Evolutionary conservation across 2,329 filamentous ascomycete species (phyloP), one percentile per base, ranked within the genome.

Genomic region (Davidsoniella virescens): DNA sequence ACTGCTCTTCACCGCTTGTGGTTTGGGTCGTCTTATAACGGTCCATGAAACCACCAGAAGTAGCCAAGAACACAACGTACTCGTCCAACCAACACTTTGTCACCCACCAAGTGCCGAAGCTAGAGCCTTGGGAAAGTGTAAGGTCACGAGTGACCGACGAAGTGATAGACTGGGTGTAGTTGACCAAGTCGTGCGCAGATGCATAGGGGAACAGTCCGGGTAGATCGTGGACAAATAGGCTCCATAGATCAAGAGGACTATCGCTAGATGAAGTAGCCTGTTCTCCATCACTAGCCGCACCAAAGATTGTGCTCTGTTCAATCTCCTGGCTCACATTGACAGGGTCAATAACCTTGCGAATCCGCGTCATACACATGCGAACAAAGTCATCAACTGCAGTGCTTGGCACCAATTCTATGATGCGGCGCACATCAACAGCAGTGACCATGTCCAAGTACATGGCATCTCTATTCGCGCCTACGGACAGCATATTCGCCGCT

Each of bases 21-120:
- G 37, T 41, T n/a, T 63, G 63, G 3, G 64, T 65, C 6, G 64
- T 65, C 55, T 68, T 75, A 52, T 73, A 53, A 5, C 46, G 72
- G 56, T 72, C 71, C 69, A 95, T 80, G 61, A 95, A 95, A 0
- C 90, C 90, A 47, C 88, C 90, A 58, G 88, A 81, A 59, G 93
- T 87, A 0, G 86, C 87, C 57, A 94, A 71, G 73, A 93, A 95
- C 52, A 83, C 74, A 46, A 87, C 78, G 85, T 94, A 93, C 66
- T 96, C 90, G 60, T 95, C 88, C 48, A 95, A 76, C 72, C 90
- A 96, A 52, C 90, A 88, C 63, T 95, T 94, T 3, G 87, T 87
- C 52, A 95, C 84, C 85, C 85, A 92, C 87, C 87, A 93, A 5
- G 84, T 81, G n/a, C 84, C 82, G 60, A 90, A 93, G 59, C 83